Conservation (phyloP, 1,284 basidiomycete species). For the Rhodotorula glutinis region DNA sequence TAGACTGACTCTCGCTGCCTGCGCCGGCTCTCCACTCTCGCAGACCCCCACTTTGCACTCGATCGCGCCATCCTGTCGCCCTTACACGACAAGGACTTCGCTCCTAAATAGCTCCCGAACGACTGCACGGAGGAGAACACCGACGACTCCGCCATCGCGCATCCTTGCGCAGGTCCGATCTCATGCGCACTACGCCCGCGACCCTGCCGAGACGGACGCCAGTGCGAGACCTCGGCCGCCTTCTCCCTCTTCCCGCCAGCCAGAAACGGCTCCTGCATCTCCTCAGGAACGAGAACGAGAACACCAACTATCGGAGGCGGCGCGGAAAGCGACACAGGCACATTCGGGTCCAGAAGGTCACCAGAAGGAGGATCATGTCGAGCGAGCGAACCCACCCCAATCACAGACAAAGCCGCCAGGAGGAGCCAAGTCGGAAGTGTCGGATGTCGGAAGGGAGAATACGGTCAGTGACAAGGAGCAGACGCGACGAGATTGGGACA, state of each 20-base stretch:
- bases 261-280: neutral
- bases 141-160: neutral
- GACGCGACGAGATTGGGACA: constrained; percentile 44
- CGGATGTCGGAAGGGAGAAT: constrained; percentile 19
- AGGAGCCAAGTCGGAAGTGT: no score
- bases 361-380: constrained; percentile 15
- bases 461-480: constrained; percentile 34
- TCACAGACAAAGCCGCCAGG: no score
- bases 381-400: neutral
- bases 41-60: no score
- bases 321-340: constrained; percentile 35
- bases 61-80: neutral
- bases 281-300: constrained; percentile 3
- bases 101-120: no score
- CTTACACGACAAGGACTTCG: no score
- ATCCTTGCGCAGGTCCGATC: constrained; percentile 13
- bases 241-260: neutral
- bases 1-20: no score
- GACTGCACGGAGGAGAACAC: no score
- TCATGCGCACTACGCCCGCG: constrained; percentile 24
- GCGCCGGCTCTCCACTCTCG: no score
- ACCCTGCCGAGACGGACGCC: neutral
- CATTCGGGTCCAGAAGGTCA: constrained; percentile 37
- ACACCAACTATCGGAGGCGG: constrained; percentile 22
- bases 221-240: no score